Conservation (phyloP, 306 rosid species). For the Potentilla sterilis region DNA sequence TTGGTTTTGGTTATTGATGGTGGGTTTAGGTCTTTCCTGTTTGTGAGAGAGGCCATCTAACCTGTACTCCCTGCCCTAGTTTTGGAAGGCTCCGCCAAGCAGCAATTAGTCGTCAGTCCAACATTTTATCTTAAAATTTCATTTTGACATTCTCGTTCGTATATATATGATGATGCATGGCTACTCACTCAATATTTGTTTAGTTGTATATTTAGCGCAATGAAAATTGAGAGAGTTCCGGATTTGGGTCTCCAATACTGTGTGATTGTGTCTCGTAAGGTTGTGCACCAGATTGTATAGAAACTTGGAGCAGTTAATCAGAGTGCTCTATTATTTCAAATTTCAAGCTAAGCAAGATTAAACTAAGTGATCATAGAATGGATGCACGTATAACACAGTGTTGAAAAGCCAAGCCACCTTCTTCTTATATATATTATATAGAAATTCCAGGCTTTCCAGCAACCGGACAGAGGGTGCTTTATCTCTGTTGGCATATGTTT, state of each 20-base stretch:
- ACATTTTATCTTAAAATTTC: too few species aligned
- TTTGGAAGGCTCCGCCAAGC: too few species aligned
- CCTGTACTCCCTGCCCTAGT: too few species aligned
- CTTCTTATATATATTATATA: conserved; percentile 1
- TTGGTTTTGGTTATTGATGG: not conserved
- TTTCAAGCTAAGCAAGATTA: not conserved
- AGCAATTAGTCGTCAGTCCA: too few species aligned
- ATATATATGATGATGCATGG: too few species aligned
- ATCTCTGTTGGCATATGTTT: conserved; percentile 1
- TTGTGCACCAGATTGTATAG: too few species aligned
- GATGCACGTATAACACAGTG: not conserved
- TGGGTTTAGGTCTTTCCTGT: not conserved
- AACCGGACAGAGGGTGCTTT: conserved; percentile 8
- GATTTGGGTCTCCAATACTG: not conserved
- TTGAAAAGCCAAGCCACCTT: not conserved
- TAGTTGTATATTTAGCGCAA: too few species aligned
- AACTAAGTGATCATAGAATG: not conserved
- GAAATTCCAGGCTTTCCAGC: not conserved
- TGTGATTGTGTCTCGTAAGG: not conserved
- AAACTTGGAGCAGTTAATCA: not conserved
- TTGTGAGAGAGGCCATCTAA: not conserved
- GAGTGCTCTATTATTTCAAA: not conserved
- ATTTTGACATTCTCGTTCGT: too few species aligned
- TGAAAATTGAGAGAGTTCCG: not conserved
- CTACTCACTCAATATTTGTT: too few species aligned